phyloP scores from a whole-genome alignment of 148 eudicot species.

The Pouteria glomerata region DNA sequence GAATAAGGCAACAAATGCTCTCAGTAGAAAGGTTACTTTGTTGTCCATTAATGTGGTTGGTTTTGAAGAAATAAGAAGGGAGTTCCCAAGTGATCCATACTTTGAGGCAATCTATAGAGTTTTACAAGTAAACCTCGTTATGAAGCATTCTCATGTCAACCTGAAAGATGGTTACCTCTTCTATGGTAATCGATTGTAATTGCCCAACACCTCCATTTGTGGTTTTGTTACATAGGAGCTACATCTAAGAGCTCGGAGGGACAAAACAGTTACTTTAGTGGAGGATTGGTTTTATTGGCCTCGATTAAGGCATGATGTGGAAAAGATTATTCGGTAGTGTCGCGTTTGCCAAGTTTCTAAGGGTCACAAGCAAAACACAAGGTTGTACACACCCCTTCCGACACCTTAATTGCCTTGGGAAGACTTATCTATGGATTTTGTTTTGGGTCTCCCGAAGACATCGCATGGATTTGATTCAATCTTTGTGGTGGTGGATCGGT shows the following conservation, averaged over 20 bases:
- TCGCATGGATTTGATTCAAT: neutral
- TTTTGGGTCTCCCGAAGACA: conserved; percentile 1
- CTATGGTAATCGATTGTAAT: neutral
- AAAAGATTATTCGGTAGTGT: too few relatives aligned
- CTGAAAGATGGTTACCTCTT: neutral
- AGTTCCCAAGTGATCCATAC: neutral
- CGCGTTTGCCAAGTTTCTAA: neutral
- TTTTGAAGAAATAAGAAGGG: neutral
- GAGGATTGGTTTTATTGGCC: conserved; percentile 6
- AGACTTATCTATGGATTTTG: conserved; percentile 9
- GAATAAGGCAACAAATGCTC: neutral
- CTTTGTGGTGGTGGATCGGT: conserved; percentile 3
- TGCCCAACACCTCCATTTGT: neutral
- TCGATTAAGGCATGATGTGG: too few relatives aligned
- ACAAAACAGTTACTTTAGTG: neutral
- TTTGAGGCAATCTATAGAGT: neutral
- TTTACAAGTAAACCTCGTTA: neutral
- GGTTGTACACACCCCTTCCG: neutral
- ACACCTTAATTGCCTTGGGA: neutral
- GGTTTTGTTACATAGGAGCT: neutral
- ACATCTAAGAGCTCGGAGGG: neutral
- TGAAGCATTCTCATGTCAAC: neutral
- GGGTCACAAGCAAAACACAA: neutral
- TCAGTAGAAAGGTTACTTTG: neutral
- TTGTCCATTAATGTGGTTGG: neutral